Evolutionary conservation across 139 green algal genomes (phyloP), one percentile per base, ranked within the genome.

Genomic region (Chlorella sp.): DNA sequence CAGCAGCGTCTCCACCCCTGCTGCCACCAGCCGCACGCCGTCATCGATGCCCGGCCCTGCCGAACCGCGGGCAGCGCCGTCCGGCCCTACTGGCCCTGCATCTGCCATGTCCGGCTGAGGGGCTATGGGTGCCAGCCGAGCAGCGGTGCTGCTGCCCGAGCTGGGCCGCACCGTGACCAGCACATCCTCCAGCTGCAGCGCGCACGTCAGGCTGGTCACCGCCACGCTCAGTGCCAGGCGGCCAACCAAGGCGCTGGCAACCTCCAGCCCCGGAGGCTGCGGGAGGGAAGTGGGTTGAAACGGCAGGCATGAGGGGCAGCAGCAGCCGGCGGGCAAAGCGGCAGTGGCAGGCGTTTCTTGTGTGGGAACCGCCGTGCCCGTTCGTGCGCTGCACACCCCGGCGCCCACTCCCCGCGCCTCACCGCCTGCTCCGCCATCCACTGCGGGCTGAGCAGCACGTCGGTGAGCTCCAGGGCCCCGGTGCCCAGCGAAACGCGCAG

Each of bases 371-470:
- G n/a, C 69, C 19, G 28, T 70, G 34, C 32, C 32, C 64, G 2
- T 40, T 36, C 64, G 32, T 38, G 64, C 32, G 32, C 64, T 41
- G 64, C 64, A 17, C 24, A 54, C 30, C 2, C 60, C 32, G 13
- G 3, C 64, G 40, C 6, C 34, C 2, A 3, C 30, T 41, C 7
- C 64, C 64, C 26, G 22, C 40, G 1, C 26, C 77, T 73, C 77
- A 83, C 77, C 77, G 77, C 77, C 73, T 94, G 90, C 44, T 87
- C 84, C 56, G 94, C 95, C 28, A 97, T 40, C 62, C 89, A 89
- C n/a, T 93, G 82, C 41, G 79, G 89, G 76, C 95, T 92, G 30
- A 97, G 83, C 72, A 95, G 86, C 44, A 95, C 84, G 54, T 93
- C 89, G 17, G 89, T 89, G 7, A 96, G 85, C 87, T 94, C 92